Conservation (phyloP, 768 basidiomycete species). For the Boletus coccyginus region DNA sequence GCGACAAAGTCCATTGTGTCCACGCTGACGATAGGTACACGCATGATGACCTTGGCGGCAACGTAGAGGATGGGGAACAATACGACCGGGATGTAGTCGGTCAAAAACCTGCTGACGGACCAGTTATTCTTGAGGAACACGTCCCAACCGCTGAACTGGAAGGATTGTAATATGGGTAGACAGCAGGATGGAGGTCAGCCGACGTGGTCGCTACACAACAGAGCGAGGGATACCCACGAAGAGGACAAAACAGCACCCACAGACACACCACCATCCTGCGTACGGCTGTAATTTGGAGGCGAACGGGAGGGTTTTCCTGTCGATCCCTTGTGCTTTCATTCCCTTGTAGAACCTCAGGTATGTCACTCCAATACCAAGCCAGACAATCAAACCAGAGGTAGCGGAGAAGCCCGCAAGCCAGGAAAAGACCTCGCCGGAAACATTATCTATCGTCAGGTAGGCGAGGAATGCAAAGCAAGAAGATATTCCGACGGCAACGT, state of each 20-base stretch:
- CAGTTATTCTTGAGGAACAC: constrained; percentile 40
- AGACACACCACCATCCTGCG: constrained; percentile 36
- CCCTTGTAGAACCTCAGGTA: constrained; percentile 48
- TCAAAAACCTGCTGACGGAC: constrained; percentile 38
- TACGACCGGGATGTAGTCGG: constrained; percentile 14
- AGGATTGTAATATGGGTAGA: neutral
- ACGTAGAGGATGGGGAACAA: constrained; percentile 14
- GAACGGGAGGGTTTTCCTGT: constrained; percentile 47
- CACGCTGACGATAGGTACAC: neutral
- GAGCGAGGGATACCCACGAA: constrained; percentile 30
- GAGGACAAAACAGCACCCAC: constrained; percentile 24
- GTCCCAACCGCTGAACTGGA: constrained; percentile 37
- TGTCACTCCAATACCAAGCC: constrained; percentile 43
- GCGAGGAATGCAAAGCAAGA: constrained; percentile 34
- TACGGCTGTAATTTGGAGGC: constrained; percentile 38
- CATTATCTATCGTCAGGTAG: constrained; percentile 38
- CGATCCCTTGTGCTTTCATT: constrained; percentile 46
- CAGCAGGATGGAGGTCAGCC: neutral
- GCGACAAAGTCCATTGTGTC: constrained; percentile 26
- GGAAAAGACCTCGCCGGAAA: constrained; percentile 39
- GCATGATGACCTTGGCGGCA: constrained; percentile 19
- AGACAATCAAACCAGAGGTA: constrained; percentile 40
- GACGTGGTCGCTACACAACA: too few species aligned
- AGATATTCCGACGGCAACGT: constrained; percentile 34
- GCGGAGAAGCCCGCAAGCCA: constrained; percentile 39